Conservation (phyloP, 441 rosid species). For the Populus hybrid region DNA sequence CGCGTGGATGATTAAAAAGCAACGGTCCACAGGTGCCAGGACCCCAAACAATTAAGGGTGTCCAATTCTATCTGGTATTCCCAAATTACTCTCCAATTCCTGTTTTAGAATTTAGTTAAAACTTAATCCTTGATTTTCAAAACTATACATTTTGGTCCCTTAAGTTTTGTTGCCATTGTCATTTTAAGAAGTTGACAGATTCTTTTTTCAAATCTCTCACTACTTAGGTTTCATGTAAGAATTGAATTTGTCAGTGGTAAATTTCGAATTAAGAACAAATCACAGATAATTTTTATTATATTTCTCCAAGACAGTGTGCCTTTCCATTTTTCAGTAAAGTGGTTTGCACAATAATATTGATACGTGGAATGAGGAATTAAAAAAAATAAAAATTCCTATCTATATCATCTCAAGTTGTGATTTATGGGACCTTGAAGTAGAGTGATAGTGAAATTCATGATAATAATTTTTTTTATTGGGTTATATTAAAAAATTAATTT, state of each 20-base stretch:
- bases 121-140: neutral
- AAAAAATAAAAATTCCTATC: neutral
- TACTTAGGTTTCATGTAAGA: neutral
- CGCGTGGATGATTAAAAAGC: slow-evolving; percentile 28
- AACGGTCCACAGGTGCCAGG: neutral
- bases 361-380: neutral
- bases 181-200: neutral
- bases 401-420: neutral
- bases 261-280: no score
- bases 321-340: neutral
- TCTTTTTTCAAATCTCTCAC: neutral
- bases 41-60: neutral
- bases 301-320: neutral
- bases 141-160: neutral
- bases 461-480: no score
- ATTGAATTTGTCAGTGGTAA: no score
- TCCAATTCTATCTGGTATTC: neutral
- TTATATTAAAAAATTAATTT: no score
- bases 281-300: no score
- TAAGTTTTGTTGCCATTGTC: neutral
- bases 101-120: neutral
- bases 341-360: neutral
- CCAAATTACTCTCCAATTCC: neutral
- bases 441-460: neutral
- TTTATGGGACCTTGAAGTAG: neutral